phyloP scores from a whole-genome alignment of 176 grass and related monocot species.

The Cenchrus purpureus region DNA sequence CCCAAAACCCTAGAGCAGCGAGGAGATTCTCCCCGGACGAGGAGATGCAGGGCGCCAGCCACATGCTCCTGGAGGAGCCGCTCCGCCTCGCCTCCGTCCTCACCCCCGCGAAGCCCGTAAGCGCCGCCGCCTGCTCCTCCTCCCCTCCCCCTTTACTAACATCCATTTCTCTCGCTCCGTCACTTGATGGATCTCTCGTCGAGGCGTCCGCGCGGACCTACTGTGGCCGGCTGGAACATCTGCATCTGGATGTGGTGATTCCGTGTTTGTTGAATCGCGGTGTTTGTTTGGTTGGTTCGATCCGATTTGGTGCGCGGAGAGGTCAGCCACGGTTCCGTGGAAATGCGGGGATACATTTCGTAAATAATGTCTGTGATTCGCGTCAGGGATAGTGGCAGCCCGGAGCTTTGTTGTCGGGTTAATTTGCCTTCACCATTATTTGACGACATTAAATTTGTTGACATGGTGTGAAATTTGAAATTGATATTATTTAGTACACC shows the following conservation, averaged over 20 bases:
- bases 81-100: conserved; percentile 82
- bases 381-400: neutral
- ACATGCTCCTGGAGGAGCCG: conserved; percentile 93
- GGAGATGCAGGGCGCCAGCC: conserved; percentile 70
- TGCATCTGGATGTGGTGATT: neutral
- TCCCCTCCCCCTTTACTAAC: neutral
- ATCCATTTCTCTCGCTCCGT: neutral
- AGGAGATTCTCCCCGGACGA: neutral
- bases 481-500: neutral
- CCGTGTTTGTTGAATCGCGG: neutral
- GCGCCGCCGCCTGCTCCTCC: conserved; percentile 23
- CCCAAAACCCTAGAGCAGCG: conserved; percentile 35
- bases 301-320: conserved; percentile 2
- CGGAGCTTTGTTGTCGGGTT: neutral
- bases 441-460: neutral
- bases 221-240: neutral
- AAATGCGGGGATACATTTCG: neutral
- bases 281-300: neutral
- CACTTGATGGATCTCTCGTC: conserved; percentile 4
- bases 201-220: neutral
- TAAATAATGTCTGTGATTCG: neutral
- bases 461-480: neutral
- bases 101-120: conserved; percentile 63
- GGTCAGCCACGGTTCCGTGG: neutral
- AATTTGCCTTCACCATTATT: neutral